These are phyloP conservation scores for Aspergillus latus DNA, from an alignment of 2,329 filamentous ascomycete genomes.

Conservation along the genomic window DNA sequence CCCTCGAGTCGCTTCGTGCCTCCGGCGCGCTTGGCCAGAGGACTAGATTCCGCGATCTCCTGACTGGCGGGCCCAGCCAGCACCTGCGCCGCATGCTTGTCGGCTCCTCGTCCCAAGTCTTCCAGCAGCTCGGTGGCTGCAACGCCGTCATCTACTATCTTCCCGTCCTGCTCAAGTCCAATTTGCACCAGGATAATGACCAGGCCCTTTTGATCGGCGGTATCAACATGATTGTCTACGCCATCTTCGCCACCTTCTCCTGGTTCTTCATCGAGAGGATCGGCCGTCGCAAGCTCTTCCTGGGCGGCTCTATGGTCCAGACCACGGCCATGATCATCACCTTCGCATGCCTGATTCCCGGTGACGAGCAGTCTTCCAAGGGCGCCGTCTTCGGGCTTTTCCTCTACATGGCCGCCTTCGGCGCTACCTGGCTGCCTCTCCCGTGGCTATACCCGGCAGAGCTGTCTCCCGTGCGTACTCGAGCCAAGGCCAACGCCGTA, in stretches of 20 bases:
- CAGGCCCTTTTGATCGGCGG: conserved; percentile 55
- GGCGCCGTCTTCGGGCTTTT: conserved; percentile 61
- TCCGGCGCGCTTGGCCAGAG: conserved; percentile 57
- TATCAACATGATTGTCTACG: conserved; percentile 51
- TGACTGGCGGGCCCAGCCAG: conserved; percentile 41
- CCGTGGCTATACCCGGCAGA: conserved; percentile 59
- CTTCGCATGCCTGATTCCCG: conserved; percentile 41
- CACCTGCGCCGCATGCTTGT: conserved; percentile 43
- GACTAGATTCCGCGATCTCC: conserved; percentile 44
- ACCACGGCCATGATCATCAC: conserved; percentile 42
- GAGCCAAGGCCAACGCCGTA: conserved; percentile 57
- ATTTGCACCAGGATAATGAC: conserved; percentile 42
- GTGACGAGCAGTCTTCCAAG: conserved; percentile 27
- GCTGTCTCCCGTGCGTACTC: conserved; percentile 56
- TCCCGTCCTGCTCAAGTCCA: conserved; percentile 49
- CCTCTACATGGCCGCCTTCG: conserved; percentile 68
- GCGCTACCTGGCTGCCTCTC: conserved; percentile 63
- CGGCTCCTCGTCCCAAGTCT: conserved; percentile 42
- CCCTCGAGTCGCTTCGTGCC: conserved; percentile 66
- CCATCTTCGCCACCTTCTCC: conserved; percentile 45
- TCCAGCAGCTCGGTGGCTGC: conserved; percentile 53
- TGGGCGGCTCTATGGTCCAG: conserved; percentile 41
- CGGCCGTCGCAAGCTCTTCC: conserved; percentile 47
- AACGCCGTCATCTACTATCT: conserved; percentile 54
- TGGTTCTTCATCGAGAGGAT: conserved; percentile 53